Conservation (phyloP, 1,284 basidiomycete species). For the Tausonia pullulans region DNA sequence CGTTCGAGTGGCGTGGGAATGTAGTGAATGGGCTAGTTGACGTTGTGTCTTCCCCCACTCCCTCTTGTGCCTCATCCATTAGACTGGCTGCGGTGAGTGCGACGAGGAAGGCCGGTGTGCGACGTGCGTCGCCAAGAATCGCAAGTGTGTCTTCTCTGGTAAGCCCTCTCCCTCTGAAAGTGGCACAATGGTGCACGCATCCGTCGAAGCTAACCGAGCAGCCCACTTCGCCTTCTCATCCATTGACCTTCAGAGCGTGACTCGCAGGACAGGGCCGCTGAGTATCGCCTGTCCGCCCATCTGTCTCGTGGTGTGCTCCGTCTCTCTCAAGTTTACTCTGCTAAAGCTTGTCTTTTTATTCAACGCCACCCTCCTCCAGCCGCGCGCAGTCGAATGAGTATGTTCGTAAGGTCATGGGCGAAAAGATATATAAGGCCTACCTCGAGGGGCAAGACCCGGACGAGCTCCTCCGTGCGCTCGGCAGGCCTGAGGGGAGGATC, state of each 20-base stretch:
- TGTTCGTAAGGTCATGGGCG: background rate
- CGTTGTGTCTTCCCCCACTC: background rate
- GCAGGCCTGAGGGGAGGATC: background rate
- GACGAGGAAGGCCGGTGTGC: no score
- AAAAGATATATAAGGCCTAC: background rate
- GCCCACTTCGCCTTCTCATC: background rate
- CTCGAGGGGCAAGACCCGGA: background rate
- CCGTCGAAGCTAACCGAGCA: no score
- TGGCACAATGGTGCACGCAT: background rate
- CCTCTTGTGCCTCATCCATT: no score
- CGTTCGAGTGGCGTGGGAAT: no score
- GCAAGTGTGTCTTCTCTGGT: background rate
- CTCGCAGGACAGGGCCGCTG: background rate
- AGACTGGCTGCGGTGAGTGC: no score
- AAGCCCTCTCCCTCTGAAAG: background rate
- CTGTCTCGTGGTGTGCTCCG: background rate
- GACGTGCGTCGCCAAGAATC: no score
- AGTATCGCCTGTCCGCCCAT: background rate
- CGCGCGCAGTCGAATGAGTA: background rate
- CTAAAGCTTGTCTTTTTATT: background rate
- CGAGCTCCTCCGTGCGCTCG: background rate
- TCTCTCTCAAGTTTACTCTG: background rate
- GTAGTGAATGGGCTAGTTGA: no score
- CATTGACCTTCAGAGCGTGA: background rate
- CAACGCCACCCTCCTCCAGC: background rate